A percentile compares a stretch with the other conserved stretches of the same genome.
These are phyloP conservation scores for Paramecium sexaurelia DNA, from an alignment of 73 alveolate genomes.

Conservation along the genomic window DNA sequence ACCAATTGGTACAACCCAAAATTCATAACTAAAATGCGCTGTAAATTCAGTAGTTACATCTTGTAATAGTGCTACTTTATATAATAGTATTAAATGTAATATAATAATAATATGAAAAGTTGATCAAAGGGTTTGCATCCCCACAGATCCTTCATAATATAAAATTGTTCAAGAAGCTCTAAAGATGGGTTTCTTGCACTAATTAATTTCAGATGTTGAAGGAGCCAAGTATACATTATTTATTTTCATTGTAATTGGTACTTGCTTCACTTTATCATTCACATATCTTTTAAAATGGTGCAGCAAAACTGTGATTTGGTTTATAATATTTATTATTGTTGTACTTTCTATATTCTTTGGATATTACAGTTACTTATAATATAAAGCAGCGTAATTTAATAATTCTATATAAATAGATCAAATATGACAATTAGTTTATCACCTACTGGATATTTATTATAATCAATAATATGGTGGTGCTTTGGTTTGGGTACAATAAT, in stretches of 20 bases:
- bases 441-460: neutral
- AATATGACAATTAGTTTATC: neutral
- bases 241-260: neutral
- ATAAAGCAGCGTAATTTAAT: neutral
- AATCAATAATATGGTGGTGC: neutral
- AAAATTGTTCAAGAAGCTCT: neutral
- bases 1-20: neutral
- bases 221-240: neutral
- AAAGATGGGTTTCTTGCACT: slow-evolving; percentile 22
- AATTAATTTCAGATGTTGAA: neutral
- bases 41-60: slow-evolving; percentile 6
- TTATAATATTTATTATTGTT: neutral
- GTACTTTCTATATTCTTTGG: neutral
- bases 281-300: neutral
- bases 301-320: slow-evolving; percentile 37
- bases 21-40: slow-evolving; percentile 11
- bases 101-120: neutral
- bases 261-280: neutral
- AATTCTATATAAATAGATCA: neutral
- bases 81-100: slow-evolving; percentile 9
- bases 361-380: neutral
- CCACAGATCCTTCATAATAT: neutral
- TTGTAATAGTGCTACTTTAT: neutral
- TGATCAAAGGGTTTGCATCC: slow-evolving; percentile 37
- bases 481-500: slow-evolving; percentile 21